A percentile compares a stretch with the other conserved stretches of the same genome.
These are phyloP conservation scores for Penicillium cataractarum DNA, from an alignment of 495 filamentous ascomycete species.

Conservation along the genomic window DNA sequence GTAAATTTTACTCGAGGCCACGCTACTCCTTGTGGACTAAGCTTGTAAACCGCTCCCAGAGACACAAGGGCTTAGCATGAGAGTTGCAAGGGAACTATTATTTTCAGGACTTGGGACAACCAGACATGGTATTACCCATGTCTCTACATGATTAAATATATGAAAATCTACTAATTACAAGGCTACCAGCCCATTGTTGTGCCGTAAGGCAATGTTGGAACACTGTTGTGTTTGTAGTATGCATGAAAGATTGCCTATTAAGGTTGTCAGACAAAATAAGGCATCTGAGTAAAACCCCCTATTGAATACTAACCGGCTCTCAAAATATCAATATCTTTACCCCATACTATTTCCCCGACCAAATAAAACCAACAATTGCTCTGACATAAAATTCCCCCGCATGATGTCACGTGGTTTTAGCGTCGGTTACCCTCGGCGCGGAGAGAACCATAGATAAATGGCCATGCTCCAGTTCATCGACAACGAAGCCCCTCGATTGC, in stretches of 20 bases:
- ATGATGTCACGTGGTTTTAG: conserved; percentile 37
- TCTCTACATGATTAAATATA: too few species aligned
- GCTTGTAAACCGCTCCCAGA: too few species aligned
- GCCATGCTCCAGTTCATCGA: conserved; percentile 15
- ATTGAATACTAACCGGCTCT: neutral
- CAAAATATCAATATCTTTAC: neutral
- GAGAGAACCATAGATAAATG: conserved; percentile 25
- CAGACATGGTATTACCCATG: too few species aligned
- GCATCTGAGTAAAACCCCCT: too few species aligned
- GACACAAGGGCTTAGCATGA: too few species aligned
- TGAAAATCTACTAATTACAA: too few species aligned
- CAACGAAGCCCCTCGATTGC: conserved; percentile 2
- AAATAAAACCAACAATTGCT: neutral
- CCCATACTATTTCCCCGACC: neutral
- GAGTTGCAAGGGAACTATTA: too few species aligned
- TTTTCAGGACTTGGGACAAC: too few species aligned
- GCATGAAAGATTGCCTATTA: neutral
- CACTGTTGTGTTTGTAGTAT: neutral
- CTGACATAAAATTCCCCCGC: conserved; percentile 9
- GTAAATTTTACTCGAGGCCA: too few species aligned
- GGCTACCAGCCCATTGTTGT: neutral
- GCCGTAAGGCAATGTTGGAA: neutral
- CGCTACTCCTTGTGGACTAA: too few species aligned
- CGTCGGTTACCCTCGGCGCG: conserved; percentile 50
- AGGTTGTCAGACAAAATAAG: too few species aligned